Evolutionary conservation across 129 eudicot species (phyloP), one percentile per base, ranked within the genome.

Genomic region (Arctium lappa): DNA sequence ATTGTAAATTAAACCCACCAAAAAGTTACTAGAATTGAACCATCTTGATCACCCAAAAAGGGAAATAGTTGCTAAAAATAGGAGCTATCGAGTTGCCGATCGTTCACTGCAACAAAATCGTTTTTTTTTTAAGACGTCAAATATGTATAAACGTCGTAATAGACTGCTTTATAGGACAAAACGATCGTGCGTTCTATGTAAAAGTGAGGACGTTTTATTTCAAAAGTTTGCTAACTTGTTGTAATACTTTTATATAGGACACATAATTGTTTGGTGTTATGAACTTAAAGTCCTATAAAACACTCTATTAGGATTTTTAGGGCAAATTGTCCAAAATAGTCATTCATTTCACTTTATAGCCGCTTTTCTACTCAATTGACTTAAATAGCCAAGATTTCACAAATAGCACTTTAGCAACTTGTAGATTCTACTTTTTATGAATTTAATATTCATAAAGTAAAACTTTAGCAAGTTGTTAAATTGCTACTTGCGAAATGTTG

Each of bases 11-110:
- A 76, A 74, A 40, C 36, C 70, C 78, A 85, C 44, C 12, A 60
- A 33, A 83, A 65, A 34, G 68, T 75, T 78, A 72, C 8, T 68
- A 46, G 48, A 66, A 40, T 29, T 40, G 71, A 83, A 53, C 82
- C 29, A 60, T 60, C 56, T 31, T 72, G 60, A 78, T 83, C 39
- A 78, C 68, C 27, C 78, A 11, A 84, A 72, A 78, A 75, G 7
- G 27, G 18, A 81, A 48, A 70, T 36, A 8, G 60, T 36, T 44
- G 38, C 68, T 77, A 72, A 53, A 71, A 70, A 71, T 77, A 56
- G 13, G 11, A 37, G 65, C 11, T 22, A 53, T 53, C 0, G 22
- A 15, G 65, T 53, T 53, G 65, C 5, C 5, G 22, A 53, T 5
- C 3, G 65, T 15, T 53, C 6, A n/a, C 6, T 53, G 15, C 65